Evolutionary conservation across 148 eudicot species (phyloP).

Genomic region (Rhododendron kiyosumense): DNA sequence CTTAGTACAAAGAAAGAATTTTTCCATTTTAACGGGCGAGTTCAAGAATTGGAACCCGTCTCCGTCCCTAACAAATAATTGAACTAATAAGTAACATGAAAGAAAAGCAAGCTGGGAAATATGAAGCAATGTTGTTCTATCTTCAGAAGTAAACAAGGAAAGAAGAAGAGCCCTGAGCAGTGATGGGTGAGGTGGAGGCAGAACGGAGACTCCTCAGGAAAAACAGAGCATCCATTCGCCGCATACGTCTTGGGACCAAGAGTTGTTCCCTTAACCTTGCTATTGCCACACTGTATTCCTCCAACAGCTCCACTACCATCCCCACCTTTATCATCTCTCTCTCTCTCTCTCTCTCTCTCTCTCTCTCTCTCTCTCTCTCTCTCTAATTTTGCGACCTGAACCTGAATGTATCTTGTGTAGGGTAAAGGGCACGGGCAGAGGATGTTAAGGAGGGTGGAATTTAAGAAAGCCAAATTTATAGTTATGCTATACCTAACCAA

Average conservation of each 20-base stretch:
- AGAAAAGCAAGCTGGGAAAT: not conserved
- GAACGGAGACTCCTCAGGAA: constrained; percentile 18
- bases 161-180: constrained; percentile 23
- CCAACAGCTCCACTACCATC: constrained; percentile 40
- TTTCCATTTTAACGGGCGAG: not conserved
- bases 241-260: not conserved
- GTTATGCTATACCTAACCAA: not conserved
- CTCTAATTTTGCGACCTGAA: not conserved
- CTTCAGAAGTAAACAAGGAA: constrained; percentile 31
- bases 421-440: not conserved
- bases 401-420: not conserved
- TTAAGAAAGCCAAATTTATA: not conserved
- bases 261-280: constrained; percentile 31
- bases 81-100: not conserved
- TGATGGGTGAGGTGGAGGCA: constrained; percentile 17
- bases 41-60: not conserved
- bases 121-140: not conserved
- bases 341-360: constrained; percentile 8
- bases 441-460: not conserved
- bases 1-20: not conserved
- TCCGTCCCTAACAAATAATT: not conserved
- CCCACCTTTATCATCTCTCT: constrained; percentile 39
- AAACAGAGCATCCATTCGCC: not conserved
- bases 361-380: not conserved
- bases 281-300: constrained; percentile 30